phyloP scores from a whole-genome alignment of 495 filamentous ascomycete genomes.

The Copromyces sp. region DNA sequence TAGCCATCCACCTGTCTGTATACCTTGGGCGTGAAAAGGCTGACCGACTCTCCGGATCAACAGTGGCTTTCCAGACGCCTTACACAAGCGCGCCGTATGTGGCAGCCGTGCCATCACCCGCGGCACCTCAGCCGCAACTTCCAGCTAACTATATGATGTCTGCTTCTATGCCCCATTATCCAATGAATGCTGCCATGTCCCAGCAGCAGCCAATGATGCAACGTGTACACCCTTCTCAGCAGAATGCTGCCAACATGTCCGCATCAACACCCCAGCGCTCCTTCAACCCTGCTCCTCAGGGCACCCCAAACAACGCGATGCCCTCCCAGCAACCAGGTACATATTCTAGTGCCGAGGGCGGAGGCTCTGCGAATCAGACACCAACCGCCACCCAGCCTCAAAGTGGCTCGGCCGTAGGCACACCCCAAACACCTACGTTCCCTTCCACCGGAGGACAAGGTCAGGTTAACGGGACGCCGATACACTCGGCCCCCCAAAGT shows the following conservation, averaged over 20 bases:
- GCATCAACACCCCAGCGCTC: conserved; percentile 31
- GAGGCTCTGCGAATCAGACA: conserved; percentile 27
- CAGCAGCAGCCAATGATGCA: conserved; percentile 33
- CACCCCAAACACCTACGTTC: conserved; percentile 43
- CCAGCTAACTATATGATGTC: conserved; percentile 41
- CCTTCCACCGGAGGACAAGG: conserved; percentile 24
- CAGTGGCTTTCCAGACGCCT: conserved; percentile 45
- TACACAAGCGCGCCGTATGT: conserved; percentile 43
- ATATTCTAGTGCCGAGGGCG: conserved; percentile 20
- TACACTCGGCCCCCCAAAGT: conserved; percentile 42
- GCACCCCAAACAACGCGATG: conserved; percentile 25
- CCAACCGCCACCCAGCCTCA: conserved; percentile 23
- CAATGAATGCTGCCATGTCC: conserved; percentile 32
- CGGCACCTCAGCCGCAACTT: conserved; percentile 33
- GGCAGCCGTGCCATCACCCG: conserved; percentile 30
- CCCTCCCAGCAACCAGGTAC: conserved; percentile 20
- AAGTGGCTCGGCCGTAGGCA: conserved; percentile 19
- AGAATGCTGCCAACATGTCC: conserved; percentile 25
- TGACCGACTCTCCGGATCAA: conserved; percentile 6
- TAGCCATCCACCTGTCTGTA: not conserved
- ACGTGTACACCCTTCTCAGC: conserved; percentile 32
- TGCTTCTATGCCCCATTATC: conserved; percentile 28
- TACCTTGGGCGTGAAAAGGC: conserved; percentile 1
- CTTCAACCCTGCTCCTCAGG: conserved; percentile 25
- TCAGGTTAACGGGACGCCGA: conserved; percentile 25